Base-by-base conservation (phyloP, 495 filamentous ascomycete species). In the Hypoxylon fuscum region DNA sequence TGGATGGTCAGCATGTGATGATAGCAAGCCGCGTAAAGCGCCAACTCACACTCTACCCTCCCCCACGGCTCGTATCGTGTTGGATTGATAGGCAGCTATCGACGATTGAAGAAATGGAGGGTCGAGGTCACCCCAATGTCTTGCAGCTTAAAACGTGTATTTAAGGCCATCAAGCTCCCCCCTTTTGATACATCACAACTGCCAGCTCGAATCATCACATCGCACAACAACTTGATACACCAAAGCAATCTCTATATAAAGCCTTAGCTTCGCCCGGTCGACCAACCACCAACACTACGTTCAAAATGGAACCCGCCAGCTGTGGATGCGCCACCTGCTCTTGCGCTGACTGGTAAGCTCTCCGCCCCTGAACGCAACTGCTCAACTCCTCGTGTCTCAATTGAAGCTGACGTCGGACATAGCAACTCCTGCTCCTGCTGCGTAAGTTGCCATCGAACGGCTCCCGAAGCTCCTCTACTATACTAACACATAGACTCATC, bases 371-470 rank as follows among this genome's bases (percentile, higher is more conserved):
- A 40, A 37, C 34, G 23, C 18, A 22, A 23, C 32, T 38, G n/a
- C 35, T n/a, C n/a, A n/a, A n/a, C n/a, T 15, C 14, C 15, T 18
- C 34, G 12, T 29, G 5, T 42, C 21, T 17, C 29, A 35, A 34
- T 15, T 32, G 11, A 14, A 48, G 22, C 64, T 68, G 40, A 68
- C 59, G 20, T 52, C 29, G 14, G 6, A 44, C n/a, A 11, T 23
- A 68, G 65, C 65, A 64, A 59, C 60, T 57, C 65, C 41, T 71
- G 68, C 68, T 62, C 55, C 47, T 71, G 64, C 64, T 71, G 68
- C 68, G 68, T 71, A 63, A 66, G 68, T 66, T 11, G 7, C 27
- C 41, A 22, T 25, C 57, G 38, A 38, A 35, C 38, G 47, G 10
- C 38, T 48, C 18, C 22, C 14, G 4, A 22, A n/a, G 15, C 15